A percentile compares a stretch with the other conserved stretches of the same genome.
Conservation (phyloP, 768 basidiomycete genomes). For the Gymnopilus junonius region DNA sequence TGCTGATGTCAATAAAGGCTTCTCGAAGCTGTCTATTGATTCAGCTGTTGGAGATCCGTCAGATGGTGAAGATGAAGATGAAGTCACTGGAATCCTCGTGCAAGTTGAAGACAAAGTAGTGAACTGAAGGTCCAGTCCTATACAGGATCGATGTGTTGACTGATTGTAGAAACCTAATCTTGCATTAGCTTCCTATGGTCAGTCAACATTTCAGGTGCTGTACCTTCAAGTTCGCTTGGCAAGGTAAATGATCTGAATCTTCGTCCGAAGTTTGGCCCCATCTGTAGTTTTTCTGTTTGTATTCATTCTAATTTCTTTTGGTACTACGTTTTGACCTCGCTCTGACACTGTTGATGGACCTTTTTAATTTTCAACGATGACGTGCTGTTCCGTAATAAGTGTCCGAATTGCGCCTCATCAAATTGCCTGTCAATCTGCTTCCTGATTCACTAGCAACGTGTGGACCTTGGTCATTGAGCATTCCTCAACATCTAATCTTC, state of each 20-base stretch:
- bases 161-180: slow-evolving; percentile 25
- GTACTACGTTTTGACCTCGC: too few species aligned
- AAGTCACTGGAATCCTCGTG: slow-evolving; percentile 2
- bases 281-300: too few species aligned
- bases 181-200: slow-evolving; percentile 25
- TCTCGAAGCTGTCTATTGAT: neutral
- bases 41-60: neutral
- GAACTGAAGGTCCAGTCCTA: neutral
- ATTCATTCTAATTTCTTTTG: too few species aligned
- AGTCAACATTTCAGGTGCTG: slow-evolving; percentile 28
- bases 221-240: neutral
- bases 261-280: too few species aligned
- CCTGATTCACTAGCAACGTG: too few species aligned
- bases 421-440: too few species aligned
- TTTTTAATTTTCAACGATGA: too few species aligned
- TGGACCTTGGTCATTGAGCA: too few species aligned
- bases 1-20: neutral
- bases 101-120: neutral
- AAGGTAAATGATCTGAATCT: neutral
- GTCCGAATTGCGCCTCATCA: too few species aligned
- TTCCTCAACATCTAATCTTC: too few species aligned
- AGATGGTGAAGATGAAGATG: slow-evolving; percentile 16
- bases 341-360: too few species aligned
- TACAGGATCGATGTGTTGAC: slow-evolving; percentile 29
- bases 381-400: too few species aligned